Evolutionary conservation across 2,329 filamentous ascomycete species (phyloP), one percentile per base, ranked within the genome.

Genomic region (Sordariomycetes sp.): DNA sequence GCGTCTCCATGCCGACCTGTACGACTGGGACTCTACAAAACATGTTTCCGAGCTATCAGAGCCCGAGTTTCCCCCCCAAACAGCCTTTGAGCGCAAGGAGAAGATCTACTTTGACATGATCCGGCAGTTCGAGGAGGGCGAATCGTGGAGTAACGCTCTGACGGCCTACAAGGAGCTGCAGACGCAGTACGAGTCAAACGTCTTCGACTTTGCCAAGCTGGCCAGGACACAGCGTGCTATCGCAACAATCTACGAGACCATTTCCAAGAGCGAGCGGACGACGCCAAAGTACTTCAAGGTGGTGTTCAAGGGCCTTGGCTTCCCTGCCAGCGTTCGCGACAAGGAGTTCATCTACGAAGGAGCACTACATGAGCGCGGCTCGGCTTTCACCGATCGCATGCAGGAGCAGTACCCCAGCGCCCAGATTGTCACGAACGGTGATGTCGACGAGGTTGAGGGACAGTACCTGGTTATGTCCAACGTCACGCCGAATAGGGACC

Each of bases 281-380:
- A 76, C 82, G 39, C 81, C 86, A 9, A 82, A 90, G 41, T 96
- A 94, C 59, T 96, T 94, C 72, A 82, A 85, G 43, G 88, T 96
- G 19, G 71, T 80, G 10, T 96, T 92, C 64, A 85, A 81, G 49
- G 90, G 90, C 5, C 75, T 94, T 35, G 88, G 90, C 1, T 96
- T 95, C 57, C 85, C 88, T 2, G 50, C 76, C 2, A 82, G 72
- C 32, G 57, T 96, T 16, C 75, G 87, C 33, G 87, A 95, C 56
- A 94, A 94, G 60, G 81, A 90, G 39, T 96, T 86, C 55, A 81
- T 96, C 36, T 94, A 93, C 47, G 86, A 96, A 57, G 87, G 85
- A 1, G 75, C 78, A 2, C 70, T 82, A 1, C 77, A 68, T 6
- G 90, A 96, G 57, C 75, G 83, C 16, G 77, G 86, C 26, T 75